These are phyloP conservation scores for Silene noctiflora DNA, from an alignment of 179 eudicot species.

Conservation along the genomic window DNA sequence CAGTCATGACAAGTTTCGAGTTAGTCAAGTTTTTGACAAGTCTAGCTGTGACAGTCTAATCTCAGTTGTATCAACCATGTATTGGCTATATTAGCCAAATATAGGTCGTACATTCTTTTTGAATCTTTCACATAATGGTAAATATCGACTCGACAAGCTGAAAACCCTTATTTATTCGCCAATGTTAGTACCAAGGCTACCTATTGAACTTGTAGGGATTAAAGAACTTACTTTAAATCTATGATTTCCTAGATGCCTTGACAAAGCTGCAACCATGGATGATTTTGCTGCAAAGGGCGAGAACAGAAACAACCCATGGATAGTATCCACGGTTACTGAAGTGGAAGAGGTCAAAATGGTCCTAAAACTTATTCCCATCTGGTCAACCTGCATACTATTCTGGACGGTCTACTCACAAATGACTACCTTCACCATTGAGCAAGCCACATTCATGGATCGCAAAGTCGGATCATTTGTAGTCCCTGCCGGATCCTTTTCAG, in stretches of 20 bases:
- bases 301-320: conserved; percentile 51
- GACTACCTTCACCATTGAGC: conserved; percentile 94
- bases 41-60: too few relatives aligned
- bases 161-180: too few relatives aligned
- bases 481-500: conserved; percentile 82
- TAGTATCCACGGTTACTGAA: conserved; percentile 73
- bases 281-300: conserved; percentile 43
- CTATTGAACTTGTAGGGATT: too few relatives aligned
- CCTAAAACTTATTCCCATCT: conserved; percentile 69
- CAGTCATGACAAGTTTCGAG: too few relatives aligned
- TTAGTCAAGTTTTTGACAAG: too few relatives aligned
- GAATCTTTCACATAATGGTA: too few relatives aligned
- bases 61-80: too few relatives aligned
- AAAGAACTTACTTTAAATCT: too few relatives aligned
- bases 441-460: conserved; percentile 94
- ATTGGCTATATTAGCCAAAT: too few relatives aligned
- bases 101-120: too few relatives aligned
- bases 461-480: conserved; percentile 53
- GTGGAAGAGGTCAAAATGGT: conserved; percentile 98
- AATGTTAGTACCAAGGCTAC: too few relatives aligned
- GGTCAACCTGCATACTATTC: conserved; percentile 89
- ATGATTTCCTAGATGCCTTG: conserved; percentile 57
- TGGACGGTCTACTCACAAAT: conserved; percentile 98
- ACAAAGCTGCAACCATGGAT: conserved; percentile 78
- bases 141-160: too few relatives aligned